Evolutionary conservation across 2,329 filamentous ascomycete genomes (phyloP).

Genomic region (Fusarium pilosicola): DNA sequence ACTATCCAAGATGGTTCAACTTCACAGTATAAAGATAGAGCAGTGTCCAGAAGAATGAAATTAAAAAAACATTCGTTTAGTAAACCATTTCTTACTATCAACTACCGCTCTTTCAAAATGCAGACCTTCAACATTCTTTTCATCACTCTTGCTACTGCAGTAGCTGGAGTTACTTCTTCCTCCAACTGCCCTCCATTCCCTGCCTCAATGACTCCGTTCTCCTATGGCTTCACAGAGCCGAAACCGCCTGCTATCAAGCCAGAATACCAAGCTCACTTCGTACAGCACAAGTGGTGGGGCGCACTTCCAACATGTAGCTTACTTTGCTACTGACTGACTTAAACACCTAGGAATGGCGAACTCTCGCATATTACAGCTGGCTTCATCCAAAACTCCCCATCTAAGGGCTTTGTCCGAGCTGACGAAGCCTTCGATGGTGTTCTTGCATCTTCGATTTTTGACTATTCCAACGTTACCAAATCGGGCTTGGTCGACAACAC

Average conservation of each 20-base stretch:
- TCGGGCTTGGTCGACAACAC: constrained; percentile 51
- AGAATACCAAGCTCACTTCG: constrained; percentile 47
- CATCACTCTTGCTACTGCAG: neutral
- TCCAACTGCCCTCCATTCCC: constrained; percentile 40
- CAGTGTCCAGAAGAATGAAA: rapidly evolving
- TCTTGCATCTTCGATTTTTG: constrained; percentile 47
- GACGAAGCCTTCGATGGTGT: constrained; percentile 46
- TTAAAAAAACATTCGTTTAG: neutral
- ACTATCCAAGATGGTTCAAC: neutral
- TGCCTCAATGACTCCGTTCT: constrained; percentile 43
- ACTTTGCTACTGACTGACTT: neutral
- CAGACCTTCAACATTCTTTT: neutral
- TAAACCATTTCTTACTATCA: too few species aligned
- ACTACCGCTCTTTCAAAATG: neutral
- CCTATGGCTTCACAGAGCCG: constrained; percentile 47
- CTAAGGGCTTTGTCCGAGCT: constrained; percentile 43
- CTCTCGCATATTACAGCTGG: constrained; percentile 52
- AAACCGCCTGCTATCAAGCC: constrained; percentile 46
- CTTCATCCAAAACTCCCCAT: constrained; percentile 50
- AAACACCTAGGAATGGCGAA: constrained; percentile 45
- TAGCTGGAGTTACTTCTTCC: neutral
- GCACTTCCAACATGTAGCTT: neutral
- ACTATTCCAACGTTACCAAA: constrained; percentile 50
- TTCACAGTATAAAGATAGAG: neutral
- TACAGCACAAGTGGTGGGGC: constrained; percentile 51